phyloP scores from a whole-genome alignment of 2,329 filamentous ascomycete species.

The Ilyonectria mors-panacis region DNA sequence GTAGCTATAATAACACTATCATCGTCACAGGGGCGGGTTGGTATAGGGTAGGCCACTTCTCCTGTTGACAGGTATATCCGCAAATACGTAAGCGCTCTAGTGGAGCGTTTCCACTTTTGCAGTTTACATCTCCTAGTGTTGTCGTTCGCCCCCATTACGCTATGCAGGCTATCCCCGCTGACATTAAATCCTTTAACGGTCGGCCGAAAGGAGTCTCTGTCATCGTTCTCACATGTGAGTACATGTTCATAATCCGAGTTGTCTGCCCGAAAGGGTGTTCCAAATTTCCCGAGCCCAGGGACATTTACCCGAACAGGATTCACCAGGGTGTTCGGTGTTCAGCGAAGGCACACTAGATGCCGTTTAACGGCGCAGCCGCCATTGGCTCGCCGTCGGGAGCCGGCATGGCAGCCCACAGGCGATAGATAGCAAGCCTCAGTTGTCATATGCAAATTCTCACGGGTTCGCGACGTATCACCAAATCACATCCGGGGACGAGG shows the following conservation, averaged over 20 bases:
- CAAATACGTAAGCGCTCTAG: too few relatives aligned
- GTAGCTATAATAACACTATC: too few relatives aligned
- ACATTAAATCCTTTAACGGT: constrained; percentile 12
- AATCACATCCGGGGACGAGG: background rate
- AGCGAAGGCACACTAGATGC: background rate
- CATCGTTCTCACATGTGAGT: constrained; percentile 8
- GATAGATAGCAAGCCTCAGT: constrained; percentile 3
- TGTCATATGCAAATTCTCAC: constrained; percentile 13
- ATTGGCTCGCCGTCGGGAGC: constrained; percentile 3
- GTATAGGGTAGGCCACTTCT: constrained; percentile 7
- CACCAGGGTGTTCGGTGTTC: background rate
- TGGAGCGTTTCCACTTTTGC: too few relatives aligned
- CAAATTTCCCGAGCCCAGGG: background rate
- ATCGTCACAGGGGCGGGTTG: background rate
- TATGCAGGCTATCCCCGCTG: constrained; percentile 6
- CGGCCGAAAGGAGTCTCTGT: background rate
- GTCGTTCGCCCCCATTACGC: background rate
- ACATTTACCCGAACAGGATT: background rate
- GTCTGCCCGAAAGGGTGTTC: background rate
- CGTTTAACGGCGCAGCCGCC: constrained; percentile 1
- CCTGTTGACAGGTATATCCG: too few relatives aligned
- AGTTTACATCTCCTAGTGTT: too few relatives aligned
- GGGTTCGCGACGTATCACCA: background rate
- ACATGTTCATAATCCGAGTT: background rate
- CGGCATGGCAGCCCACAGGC: background rate